phyloP scores from a whole-genome alignment of 2,329 filamentous ascomycete genomes.

The Sordariomycetes sp. region DNA sequence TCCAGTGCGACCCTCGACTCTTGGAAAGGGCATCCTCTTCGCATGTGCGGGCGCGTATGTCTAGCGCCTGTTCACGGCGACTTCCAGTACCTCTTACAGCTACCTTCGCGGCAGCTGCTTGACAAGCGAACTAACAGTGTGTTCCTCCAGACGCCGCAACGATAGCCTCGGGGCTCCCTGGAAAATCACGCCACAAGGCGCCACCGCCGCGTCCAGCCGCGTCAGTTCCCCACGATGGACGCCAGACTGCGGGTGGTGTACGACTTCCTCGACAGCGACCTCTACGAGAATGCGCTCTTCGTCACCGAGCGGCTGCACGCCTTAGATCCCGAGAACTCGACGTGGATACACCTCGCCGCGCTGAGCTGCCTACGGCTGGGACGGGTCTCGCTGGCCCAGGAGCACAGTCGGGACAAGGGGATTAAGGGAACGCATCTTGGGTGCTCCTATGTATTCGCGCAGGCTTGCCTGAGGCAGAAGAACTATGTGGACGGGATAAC shows the following conservation, averaged over 20 bases:
- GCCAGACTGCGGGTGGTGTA: slow-evolving; percentile 4
- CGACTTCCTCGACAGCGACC: slow-evolving; percentile 4
- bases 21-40: not conserved
- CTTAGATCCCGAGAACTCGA: slow-evolving; percentile 6
- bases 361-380: slow-evolving; percentile 10
- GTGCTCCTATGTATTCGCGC: slow-evolving; percentile 9
- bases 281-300: slow-evolving; percentile 5
- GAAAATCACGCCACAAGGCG: not conserved
- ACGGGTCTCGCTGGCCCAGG: slow-evolving; percentile 3
- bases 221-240: slow-evolving; percentile 2
- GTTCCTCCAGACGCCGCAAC: not conserved
- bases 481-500: slow-evolving; percentile 8
- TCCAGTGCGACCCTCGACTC: not conserved
- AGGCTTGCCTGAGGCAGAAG: slow-evolving; percentile 7
- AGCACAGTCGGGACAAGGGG: slow-evolving; percentile 6
- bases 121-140: not conserved
- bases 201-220: not conserved
- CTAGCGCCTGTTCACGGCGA: not conserved
- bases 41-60: not conserved
- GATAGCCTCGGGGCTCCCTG: not conserved
- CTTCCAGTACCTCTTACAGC: not conserved
- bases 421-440: slow-evolving; percentile 7
- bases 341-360: slow-evolving; percentile 9
- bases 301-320: slow-evolving; percentile 7
- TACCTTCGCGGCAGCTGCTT: not conserved